Base-by-base conservation (phyloP, 495 filamentous ascomycete species). In the Neurospora pannonica region DNA sequence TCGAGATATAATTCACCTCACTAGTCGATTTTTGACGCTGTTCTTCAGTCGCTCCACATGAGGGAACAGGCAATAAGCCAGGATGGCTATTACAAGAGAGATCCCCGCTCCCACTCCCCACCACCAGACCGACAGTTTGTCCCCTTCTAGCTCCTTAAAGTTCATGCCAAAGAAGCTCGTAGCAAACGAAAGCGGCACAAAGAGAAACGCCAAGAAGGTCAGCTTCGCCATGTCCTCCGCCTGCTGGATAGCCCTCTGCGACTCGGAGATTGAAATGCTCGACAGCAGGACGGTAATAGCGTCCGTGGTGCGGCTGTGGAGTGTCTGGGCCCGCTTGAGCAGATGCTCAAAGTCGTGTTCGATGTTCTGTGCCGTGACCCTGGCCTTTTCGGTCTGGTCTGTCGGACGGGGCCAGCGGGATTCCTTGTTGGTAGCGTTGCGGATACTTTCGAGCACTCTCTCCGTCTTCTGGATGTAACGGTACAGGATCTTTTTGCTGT, bases 111-210 rank as follows among this genome's bases (percentile, higher is more conserved):
- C 46, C 10, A 54, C n/a, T 21, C 9, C 46, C 46, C 46, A 54
- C 46, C n/a, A 54, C 46, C 46, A 54, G 8, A 54, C 3, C 9
- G 46, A 54, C 10, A 54, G 13, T 24, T 10, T 24, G 3, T 54
- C 13, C 3, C 10, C 46, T 13, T 54, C 9, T 2, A 54, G 21
- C 46, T 54, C 46, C 10, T 54, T 54, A 9, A 85, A 78, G 72
- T 85, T 83, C 84, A 85, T 84, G 17, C 84, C 81, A 28, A 82
- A 84, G 37, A 82, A 72, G 19, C 76, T 76, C 0, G 79, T 70
- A 40, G 79, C 76, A 70, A 82, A 78, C 1, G 79, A 79, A 5
- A 82, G 48, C 4, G 80, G 79, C 11, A 82, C 74, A 76, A 75
- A 76, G 17, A 77, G 39, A 17, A 74, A 71, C 19, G 82, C 81